Evolutionary conservation across 441 rosid genomes (phyloP), one percentile per base, ranked within the genome.

Genomic region (Pelargonium exstipulatum): DNA sequence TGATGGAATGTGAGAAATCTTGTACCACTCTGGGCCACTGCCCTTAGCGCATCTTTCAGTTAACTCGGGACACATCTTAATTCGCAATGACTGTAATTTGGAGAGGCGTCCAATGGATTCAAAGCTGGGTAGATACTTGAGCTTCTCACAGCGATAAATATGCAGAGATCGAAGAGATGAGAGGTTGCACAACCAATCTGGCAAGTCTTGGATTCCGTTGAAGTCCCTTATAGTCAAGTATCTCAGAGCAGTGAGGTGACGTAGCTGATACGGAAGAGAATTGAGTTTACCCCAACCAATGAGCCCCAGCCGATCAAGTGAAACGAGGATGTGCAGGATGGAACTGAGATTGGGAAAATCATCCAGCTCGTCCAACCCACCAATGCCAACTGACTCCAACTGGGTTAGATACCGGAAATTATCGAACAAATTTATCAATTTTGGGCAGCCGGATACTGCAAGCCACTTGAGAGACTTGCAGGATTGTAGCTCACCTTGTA

Each of bases 141-240:
- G 70, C 13, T 65, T 62, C 10, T 48, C 0, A 46, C 76, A 74
- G 0, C 22, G 0, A 1, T 3, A 0, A 16, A 80, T 14, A 2
- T n/a, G 4, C 8, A 80, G 70, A 8, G 0, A 0, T 12, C 60
- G 24, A 48, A 80, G 78, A 55, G 74, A 76, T 2, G 74, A 57
- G 13, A 80, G 65, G 9, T 66, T 68, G 9, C 70, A 64, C 29
- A 80, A 20, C 83, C 80, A 76, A n/a, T 69, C 74, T 13, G 82
- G 82, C 72, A 74, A 53, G 17, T 68, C 65, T 62, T 62, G 67
- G 62, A 80, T 10, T 13, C 22, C 46, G 0, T 57, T 3, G 16
- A 76, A 76, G 9, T 53, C 3, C 32, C 0, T 2, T 14, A 80
- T 51, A 0, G 1, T 0, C 53, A 76, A 60, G 1, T 16, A 1